These are phyloP conservation scores for Pseudozyma pruni DNA, from an alignment of 1,284 basidiomycete species.

Conservation along the genomic window DNA sequence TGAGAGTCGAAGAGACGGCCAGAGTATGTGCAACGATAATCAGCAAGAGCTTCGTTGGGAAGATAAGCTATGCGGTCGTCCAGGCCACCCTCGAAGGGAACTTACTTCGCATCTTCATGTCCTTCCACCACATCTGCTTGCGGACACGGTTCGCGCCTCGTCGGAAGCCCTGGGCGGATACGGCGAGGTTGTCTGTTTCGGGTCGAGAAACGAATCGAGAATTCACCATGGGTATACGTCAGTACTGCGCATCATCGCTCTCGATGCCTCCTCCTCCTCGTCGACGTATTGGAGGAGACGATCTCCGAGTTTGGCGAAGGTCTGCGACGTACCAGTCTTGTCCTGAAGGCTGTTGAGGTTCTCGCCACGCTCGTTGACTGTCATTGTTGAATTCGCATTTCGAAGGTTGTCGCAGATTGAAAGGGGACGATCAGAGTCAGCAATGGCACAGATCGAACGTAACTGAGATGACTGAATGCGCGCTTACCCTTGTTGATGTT, in stretches of 20 bases:
- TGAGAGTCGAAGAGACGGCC: background rate
- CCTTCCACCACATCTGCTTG: constrained; percentile 80
- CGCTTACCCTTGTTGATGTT: constrained; percentile 75
- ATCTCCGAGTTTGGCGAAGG: too few relatives aligned
- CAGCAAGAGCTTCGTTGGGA: background rate
- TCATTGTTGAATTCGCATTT: background rate
- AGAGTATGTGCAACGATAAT: background rate
- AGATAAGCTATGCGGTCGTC: background rate
- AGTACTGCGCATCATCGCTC: too few relatives aligned
- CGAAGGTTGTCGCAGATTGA: background rate
- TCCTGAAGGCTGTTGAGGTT: constrained; percentile 92
- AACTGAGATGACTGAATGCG: background rate
- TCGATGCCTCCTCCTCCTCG: too few relatives aligned
- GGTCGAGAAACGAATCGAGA: background rate
- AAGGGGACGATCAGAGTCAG: constrained; percentile 8
- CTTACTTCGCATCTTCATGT: constrained; percentile 55
- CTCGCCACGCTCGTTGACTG: constrained; percentile 94
- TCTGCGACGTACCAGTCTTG: constrained; percentile 85
- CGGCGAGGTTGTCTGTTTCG: constrained; percentile 87
- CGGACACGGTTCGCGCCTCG: constrained; percentile 95
- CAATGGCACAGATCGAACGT: background rate
- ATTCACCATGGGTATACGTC: background rate
- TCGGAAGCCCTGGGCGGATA: constrained; percentile 98
- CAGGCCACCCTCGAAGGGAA: background rate
- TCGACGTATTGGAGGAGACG: too few relatives aligned